A percentile compares a stretch with the other conserved stretches of the same genome.
These are phyloP conservation scores for Helichrysum umbraculigerum DNA, from an alignment of 129 eudicot species.

Conservation along the genomic window DNA sequence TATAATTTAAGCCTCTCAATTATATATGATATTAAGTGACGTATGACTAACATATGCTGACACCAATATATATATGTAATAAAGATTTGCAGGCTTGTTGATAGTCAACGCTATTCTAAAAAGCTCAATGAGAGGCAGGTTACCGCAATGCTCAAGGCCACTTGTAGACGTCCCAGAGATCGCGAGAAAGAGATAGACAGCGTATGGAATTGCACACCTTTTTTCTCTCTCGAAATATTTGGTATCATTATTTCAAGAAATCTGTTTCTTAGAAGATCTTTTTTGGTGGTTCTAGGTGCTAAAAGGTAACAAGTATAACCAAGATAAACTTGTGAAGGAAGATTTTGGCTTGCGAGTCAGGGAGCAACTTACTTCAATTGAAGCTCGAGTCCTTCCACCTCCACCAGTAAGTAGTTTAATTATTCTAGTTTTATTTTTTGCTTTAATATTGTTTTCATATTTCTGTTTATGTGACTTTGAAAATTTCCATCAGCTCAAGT, in stretches of 20 bases:
- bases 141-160: conserved; percentile 44
- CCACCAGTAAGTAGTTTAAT: conserved; percentile 48
- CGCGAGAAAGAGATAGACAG: conserved; percentile 35
- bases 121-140: conserved; percentile 65
- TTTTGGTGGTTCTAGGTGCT: conserved; percentile 40
- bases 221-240: neutral
- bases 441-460: neutral
- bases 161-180: conserved; percentile 54
- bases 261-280: neutral
- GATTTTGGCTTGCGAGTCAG: conserved; percentile 64
- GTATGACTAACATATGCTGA: neutral
- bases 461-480: neutral
- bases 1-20: neutral
- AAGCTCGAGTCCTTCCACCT: conserved; percentile 68
- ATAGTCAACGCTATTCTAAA: conserved; percentile 47
- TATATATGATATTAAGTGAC: neutral
- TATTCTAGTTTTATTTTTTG: neutral
- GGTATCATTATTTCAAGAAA: neutral
- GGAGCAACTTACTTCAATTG: conserved; percentile 34
- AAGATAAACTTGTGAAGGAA: conserved; percentile 27
- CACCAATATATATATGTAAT: neutral
- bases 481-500: conserved; percentile 45
- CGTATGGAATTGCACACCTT: conserved; percentile 24
- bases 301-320: conserved; percentile 33
- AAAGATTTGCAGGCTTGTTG: conserved; percentile 47